Conservation (phyloP, 768 basidiomycete genomes). For the Pulveroboletus sp. region DNA sequence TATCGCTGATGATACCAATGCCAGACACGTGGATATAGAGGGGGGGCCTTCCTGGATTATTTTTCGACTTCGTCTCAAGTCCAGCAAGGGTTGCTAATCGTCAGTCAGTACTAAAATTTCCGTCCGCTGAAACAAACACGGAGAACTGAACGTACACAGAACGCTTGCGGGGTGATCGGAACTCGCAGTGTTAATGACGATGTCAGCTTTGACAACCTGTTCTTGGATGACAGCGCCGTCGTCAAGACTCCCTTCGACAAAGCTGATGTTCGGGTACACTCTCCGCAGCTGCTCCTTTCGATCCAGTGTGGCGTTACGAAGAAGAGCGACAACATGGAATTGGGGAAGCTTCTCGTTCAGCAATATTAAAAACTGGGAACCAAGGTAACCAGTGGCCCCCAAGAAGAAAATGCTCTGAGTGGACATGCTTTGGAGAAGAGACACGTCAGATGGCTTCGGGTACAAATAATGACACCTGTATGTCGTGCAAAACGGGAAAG, state of each 20-base stretch:
- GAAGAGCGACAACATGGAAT: conserved; percentile 35
- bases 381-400: conserved; percentile 45
- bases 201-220: conserved; percentile 34
- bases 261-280: conserved; percentile 33
- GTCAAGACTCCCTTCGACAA: conserved; percentile 39
- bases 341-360: conserved; percentile 33
- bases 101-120: neutral
- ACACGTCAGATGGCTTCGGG: no score
- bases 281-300: conserved; percentile 30
- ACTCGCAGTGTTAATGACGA: conserved; percentile 41
- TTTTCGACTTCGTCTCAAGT: conserved; percentile 35
- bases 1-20: conserved; percentile 39
- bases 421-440: conserved; percentile 8
- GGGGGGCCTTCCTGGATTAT: conserved; percentile 36
- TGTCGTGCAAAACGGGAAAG: conserved; percentile 4
- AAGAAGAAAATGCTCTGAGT: conserved; percentile 36
- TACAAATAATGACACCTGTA: neutral
- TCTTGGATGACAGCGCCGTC: conserved; percentile 35
- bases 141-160: conserved; percentile 23
- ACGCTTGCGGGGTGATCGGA: conserved; percentile 38
- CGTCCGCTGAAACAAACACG: neutral
- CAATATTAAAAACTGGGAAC: conserved; percentile 37
- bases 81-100: conserved; percentile 37
- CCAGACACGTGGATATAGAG: conserved; percentile 46
- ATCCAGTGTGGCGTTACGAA: conserved; percentile 32